Evolutionary conservation across 1,284 basidiomycete genomes (phyloP), one percentile per base, ranked within the genome.

Genomic region (Caloboletus firmus): DNA sequence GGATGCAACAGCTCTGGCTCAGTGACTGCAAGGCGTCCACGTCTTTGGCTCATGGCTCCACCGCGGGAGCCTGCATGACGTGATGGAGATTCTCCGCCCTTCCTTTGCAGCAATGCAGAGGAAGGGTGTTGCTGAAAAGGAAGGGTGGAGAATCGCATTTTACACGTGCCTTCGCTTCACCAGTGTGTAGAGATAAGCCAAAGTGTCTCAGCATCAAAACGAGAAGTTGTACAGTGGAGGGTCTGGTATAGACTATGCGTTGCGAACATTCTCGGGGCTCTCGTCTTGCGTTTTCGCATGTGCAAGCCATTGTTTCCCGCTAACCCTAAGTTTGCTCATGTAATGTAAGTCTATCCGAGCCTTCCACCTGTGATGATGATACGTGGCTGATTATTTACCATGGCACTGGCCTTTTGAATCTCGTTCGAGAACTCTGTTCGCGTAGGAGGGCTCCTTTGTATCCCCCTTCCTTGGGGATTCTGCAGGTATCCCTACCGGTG

Each of bases 41-140:
- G 45, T 49, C 61, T 52, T 50, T 49, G 53, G 52, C 43, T 59
- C 63, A 51, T 55, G 53, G 45, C 46, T 49, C 54, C 55, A 62
- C 49, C 45, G 54, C 61, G 54, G 61, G 45, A 57, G 59, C 53
- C 20, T 45, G 30, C 49, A 50, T 54, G 52, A 62, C 45, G 50
- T 57, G 63, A 45, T 56, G 47, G 51, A 28, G 62, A 68, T 66
- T 64, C 65, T 60, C 62, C 63, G 60, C 24, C 22, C 66, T 68
- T 64, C 64, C 45, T 55, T 67, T 54, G 52, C 51, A 66, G 44
- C 53, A 55, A 55, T 52, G 55, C 50, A 52, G 30, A n/a, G n/a
- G n/a, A n/a, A n/a, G n/a, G n/a, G n/a, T n/a, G n/a, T n/a, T n/a
- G n/a, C n/a, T n/a, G n/a, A n/a, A n/a, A n/a, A n/a, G n/a, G 65